Percentiles rank a stretch among this genome's conserved stretches.
These are phyloP conservation scores for Rosa persica DNA, from an alignment of 306 rosid species.

Conservation along the genomic window DNA sequence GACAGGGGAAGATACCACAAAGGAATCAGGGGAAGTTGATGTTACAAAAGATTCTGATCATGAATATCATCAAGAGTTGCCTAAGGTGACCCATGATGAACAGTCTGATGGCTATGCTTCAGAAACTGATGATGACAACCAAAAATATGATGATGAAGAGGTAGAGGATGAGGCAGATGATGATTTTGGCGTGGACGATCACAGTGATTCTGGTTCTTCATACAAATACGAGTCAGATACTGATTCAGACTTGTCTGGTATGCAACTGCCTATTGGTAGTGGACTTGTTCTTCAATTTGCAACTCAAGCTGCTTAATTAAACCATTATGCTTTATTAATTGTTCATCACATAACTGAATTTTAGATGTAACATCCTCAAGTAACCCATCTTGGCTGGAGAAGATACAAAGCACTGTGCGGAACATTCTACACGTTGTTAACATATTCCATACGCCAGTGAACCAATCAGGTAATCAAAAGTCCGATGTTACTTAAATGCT, in stretches of 20 bases:
- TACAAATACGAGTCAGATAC: conserved; percentile 57
- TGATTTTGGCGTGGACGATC: conserved; percentile 55
- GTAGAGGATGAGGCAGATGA: conserved; percentile 57
- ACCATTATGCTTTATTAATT: neutral
- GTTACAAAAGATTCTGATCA: conserved; percentile 32
- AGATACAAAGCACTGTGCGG: conserved; percentile 68
- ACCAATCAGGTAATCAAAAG: conserved; percentile 67
- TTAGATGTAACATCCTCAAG: conserved; percentile 53
- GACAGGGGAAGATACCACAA: conserved; percentile 74
- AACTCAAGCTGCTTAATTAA: conserved; percentile 1
- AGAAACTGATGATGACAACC: conserved; percentile 72
- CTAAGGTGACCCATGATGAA: conserved; percentile 42
- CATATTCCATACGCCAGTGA: conserved; percentile 86
- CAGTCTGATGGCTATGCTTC: conserved; percentile 78
- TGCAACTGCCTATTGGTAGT: conserved; percentile 24
- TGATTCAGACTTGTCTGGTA: conserved; percentile 73
- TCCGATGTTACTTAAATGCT: conserved; percentile 13
- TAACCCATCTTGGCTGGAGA: conserved; percentile 83
- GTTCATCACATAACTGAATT: conserved; percentile 11
- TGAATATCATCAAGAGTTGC: conserved; percentile 46
- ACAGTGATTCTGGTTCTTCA: conserved; percentile 56
- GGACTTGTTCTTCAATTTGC: conserved; percentile 20
- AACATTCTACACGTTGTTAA: conserved; percentile 67
- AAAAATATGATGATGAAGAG: conserved; percentile 51
- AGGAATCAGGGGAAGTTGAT: conserved; percentile 46